phyloP scores from a whole-genome alignment of 495 filamentous ascomycete species.

The Neurospora pannonica region DNA sequence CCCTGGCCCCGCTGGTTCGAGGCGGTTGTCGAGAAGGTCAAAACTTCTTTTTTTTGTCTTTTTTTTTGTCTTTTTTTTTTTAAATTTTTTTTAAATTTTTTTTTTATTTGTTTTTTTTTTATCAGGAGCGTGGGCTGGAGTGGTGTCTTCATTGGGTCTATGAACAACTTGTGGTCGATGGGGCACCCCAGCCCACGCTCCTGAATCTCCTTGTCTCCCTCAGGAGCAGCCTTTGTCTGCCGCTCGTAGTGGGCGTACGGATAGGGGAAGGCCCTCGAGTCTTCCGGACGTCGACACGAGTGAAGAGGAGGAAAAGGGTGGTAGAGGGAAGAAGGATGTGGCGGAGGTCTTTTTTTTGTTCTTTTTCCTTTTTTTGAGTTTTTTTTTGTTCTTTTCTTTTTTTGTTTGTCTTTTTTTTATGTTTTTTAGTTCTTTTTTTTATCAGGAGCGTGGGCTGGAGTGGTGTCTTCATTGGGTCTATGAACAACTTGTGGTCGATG shows the following conservation, averaged over 20 bases:
- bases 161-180: conserved; percentile 91
- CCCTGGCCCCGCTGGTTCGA: background rate
- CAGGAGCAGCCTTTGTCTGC: conserved; percentile 25
- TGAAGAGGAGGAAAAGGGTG: background rate
- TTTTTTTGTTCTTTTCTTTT: too few species aligned
- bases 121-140: background rate
- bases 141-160: conserved; percentile 95
- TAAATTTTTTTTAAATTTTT: too few species aligned
- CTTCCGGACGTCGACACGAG: background rate
- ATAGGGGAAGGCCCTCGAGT: background rate
- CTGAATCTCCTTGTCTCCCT: conserved; percentile 65
- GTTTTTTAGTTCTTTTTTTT: background rate
- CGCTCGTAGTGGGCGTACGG: background rate
- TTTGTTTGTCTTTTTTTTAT: background rate
- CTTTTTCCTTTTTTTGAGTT: too few species aligned
- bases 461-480: conserved; percentile 95
- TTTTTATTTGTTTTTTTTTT: background rate
- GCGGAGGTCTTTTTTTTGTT: background rate
- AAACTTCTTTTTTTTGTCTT: too few species aligned
- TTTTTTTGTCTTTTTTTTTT: background rate
- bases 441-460: background rate
- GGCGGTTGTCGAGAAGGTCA: background rate
- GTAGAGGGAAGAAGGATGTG: background rate
- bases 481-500: conserved; percentile 91
- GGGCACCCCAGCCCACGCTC: conserved; percentile 82